phyloP scores from a whole-genome alignment of 2,329 filamentous ascomycete species.

The Cladosporium cucumerinum region DNA sequence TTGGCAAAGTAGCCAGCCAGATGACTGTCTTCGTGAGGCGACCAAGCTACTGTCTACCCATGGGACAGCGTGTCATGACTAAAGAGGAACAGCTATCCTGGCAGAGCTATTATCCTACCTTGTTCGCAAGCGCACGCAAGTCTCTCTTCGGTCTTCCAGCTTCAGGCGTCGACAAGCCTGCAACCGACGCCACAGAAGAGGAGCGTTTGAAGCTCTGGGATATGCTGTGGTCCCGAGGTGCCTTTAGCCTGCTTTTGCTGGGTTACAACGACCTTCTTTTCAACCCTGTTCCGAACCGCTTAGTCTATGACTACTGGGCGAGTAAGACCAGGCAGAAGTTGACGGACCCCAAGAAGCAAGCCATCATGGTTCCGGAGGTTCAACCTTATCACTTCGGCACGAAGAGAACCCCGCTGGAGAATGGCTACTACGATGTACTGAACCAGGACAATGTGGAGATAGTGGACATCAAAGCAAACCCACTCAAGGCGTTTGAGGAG shows the following conservation, averaged over 20 bases:
- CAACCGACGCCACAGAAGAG: conserved; percentile 26
- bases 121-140: conserved; percentile 43
- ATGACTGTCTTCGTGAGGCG: conserved; percentile 63
- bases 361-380: conserved; percentile 42
- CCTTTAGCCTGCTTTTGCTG: conserved; percentile 41
- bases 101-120: conserved; percentile 40
- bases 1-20: conserved; percentile 29
- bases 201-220: conserved; percentile 43
- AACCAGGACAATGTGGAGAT: conserved; percentile 43
- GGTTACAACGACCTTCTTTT: conserved; percentile 39
- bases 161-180: conserved; percentile 52
- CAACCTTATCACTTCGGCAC: conserved; percentile 43
- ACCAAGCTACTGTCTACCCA: conserved; percentile 62
- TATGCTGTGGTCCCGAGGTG: conserved; percentile 37
- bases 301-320: conserved; percentile 46
- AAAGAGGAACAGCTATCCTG: conserved; percentile 50
- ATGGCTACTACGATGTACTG: conserved; percentile 47
- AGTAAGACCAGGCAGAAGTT: conserved; percentile 42
- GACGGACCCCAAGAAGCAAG: conserved; percentile 42
- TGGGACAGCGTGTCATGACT: conserved; percentile 51
- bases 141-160: conserved; percentile 45
- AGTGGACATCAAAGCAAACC: conserved; percentile 41
- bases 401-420: conserved; percentile 44
- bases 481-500: conserved; percentile 42
- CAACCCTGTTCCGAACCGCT: conserved; percentile 39